Conservation (phyloP, 352 stramenopile species). For the Plasmopara halstedii region DNA sequence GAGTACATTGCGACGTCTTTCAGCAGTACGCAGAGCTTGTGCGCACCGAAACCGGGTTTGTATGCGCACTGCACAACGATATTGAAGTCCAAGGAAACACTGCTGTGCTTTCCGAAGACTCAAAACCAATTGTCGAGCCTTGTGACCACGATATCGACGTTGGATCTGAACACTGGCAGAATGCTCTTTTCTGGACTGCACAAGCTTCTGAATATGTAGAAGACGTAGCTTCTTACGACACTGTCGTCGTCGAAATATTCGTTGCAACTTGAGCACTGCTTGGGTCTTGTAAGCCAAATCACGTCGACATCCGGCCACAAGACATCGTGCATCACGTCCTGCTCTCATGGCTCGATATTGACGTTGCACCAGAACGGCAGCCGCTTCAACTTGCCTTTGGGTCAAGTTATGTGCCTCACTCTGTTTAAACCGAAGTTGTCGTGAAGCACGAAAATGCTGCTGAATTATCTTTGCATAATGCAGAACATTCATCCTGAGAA, state of each 20-base stretch:
- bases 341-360: slow-evolving; percentile 48
- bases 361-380: slow-evolving; percentile 43
- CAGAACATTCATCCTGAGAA: slow-evolving; percentile 38
- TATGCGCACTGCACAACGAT: slow-evolving; percentile 37
- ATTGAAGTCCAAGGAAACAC: slow-evolving; percentile 22
- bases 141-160: slow-evolving; percentile 41
- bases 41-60: slow-evolving; percentile 46
- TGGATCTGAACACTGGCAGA: slow-evolving; percentile 50
- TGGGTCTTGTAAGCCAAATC: slow-evolving; percentile 27
- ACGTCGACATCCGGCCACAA: slow-evolving; percentile 27
- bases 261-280: slow-evolving; percentile 47
- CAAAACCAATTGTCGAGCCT: slow-evolving; percentile 35
- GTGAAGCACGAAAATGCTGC: slow-evolving; percentile 44
- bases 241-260: slow-evolving; percentile 36
- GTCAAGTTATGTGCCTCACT: slow-evolving; percentile 31
- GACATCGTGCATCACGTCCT: slow-evolving; percentile 27
- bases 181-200: slow-evolving; percentile 22
- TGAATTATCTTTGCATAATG: slow-evolving; percentile 58
- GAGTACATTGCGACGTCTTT: slow-evolving; percentile 19
- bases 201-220: slow-evolving; percentile 20
- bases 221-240: slow-evolving; percentile 30
- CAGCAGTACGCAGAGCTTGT: slow-evolving; percentile 24
- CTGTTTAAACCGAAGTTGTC: slow-evolving; percentile 20
- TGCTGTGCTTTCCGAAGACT: slow-evolving; percentile 25
- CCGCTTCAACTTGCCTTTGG: slow-evolving; percentile 31